Evolutionary conservation across 257 asterid genomes (phyloP).

Genomic region (Lycium barbarum): DNA sequence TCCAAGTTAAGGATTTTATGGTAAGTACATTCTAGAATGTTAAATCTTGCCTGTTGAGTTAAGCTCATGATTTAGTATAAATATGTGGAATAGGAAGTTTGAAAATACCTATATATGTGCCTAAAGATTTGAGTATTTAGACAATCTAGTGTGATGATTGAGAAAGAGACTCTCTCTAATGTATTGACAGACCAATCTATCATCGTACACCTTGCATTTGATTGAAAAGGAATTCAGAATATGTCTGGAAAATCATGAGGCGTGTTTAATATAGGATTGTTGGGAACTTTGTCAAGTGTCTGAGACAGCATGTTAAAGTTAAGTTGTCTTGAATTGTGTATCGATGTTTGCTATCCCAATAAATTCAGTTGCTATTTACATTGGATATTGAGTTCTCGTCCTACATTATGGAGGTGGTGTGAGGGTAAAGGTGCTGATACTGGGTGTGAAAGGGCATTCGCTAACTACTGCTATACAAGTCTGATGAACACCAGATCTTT

Average conservation of each 20-base stretch:
- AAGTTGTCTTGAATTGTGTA: slow-evolving; percentile 23
- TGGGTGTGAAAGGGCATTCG: slow-evolving; percentile 18
- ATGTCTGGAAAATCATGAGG: not conserved
- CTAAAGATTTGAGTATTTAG: not conserved
- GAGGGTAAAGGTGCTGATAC: slow-evolving; percentile 11
- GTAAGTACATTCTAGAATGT: slow-evolving; percentile 27
- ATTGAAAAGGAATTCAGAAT: not conserved
- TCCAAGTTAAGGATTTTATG: slow-evolving; percentile 29
- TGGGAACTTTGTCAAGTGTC: slow-evolving; percentile 11
- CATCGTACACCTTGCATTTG: not conserved
- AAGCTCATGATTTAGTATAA: not conserved
- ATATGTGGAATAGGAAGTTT: slow-evolving; percentile 5
- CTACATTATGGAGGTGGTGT: not conserved
- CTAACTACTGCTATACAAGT: slow-evolving; percentile 1
- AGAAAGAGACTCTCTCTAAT: slow-evolving; percentile 13
- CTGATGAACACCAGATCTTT: slow-evolving; percentile 17
- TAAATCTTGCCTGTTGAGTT: slow-evolving; percentile 11
- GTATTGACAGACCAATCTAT: slow-evolving; percentile 12
- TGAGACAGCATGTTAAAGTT: slow-evolving; percentile 17
- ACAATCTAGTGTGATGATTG: slow-evolving; percentile 1
- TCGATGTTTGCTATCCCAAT: not conserved
- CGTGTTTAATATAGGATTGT: not conserved
- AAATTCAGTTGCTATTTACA: slow-evolving; percentile 12
- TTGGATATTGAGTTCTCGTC: not conserved
- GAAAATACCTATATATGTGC: not conserved